Conservation (phyloP, 768 basidiomycete species). For the Russula vinacea region DNA sequence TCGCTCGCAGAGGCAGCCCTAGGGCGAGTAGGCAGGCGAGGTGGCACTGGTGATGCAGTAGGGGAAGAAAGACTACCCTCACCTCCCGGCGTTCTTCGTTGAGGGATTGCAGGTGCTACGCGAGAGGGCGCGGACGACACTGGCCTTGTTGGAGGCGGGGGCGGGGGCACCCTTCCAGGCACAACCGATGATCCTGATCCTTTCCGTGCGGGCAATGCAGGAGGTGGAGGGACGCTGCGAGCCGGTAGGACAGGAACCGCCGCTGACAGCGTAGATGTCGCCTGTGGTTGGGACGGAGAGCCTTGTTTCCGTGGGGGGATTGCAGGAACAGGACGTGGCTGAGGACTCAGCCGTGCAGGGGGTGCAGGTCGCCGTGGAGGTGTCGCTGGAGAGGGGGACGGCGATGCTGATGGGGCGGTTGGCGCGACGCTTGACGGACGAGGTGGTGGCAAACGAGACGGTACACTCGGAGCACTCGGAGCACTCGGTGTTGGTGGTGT, state of each 20-base stretch:
- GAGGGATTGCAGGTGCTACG: conserved; percentile 13
- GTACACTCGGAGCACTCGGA: conserved; percentile 31
- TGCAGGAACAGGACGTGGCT: conserved; percentile 31
- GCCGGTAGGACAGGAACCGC: conserved; percentile 26
- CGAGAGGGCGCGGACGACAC: conserved; percentile 28
- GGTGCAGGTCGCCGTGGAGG: conserved; percentile 40
- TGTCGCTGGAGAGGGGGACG: conserved; percentile 36
- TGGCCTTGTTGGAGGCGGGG: conserved; percentile 26
- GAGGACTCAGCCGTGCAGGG: conserved; percentile 36
- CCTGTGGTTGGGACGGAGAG: conserved; percentile 30
- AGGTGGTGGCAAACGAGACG: conserved; percentile 32
- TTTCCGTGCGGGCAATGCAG: conserved; percentile 28
- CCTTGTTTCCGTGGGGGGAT: conserved; percentile 29
- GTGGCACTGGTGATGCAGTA: conserved; percentile 23
- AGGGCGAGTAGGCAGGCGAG: conserved; percentile 34
- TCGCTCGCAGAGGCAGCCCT: conserved; percentile 28
- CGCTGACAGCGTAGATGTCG: conserved; percentile 10
- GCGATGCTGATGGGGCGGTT: conserved; percentile 31
- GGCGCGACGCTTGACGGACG: conserved; percentile 40
- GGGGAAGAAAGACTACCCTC: conserved; percentile 4
- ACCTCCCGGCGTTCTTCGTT: conserved; percentile 12
- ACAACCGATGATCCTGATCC: conserved; percentile 16
- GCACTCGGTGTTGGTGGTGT: conserved; percentile 31
- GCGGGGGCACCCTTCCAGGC: conserved; percentile 25
- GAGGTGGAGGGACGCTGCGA: conserved; percentile 8